Evolutionary conservation across 257 asterid species (phyloP).

Genomic region (Fraxinus anomala): DNA sequence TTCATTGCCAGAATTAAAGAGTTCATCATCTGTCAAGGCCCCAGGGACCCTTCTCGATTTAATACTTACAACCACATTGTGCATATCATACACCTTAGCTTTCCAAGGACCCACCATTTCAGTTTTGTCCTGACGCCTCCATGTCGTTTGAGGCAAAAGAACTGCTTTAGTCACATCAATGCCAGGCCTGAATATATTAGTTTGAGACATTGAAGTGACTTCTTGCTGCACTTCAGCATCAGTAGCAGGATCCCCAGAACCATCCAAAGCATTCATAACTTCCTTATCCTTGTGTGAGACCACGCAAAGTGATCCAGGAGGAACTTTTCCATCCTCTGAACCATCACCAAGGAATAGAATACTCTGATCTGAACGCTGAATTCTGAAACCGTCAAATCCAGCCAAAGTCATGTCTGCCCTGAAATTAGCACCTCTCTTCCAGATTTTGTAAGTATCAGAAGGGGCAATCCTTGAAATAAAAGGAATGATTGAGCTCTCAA

Average conservation of each 20-base stretch:
- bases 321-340: conserved; percentile 82
- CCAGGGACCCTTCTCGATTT: conserved; percentile 94
- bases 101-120: conserved; percentile 88
- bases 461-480: conserved; percentile 96
- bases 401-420: conserved; percentile 97
- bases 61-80: conserved; percentile 85
- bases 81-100: conserved; percentile 95
- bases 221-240: conserved; percentile 85
- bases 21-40: conserved; percentile 86
- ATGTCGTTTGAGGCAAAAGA: conserved; percentile 81
- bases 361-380: conserved; percentile 93
- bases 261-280: conserved; percentile 89
- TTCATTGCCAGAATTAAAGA: conserved; percentile 68
- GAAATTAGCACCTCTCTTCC: conserved; percentile 93
- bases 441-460: conserved; percentile 88
- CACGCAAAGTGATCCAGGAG: conserved; percentile 83
- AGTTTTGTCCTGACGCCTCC: conserved; percentile 83
- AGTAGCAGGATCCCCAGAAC: conserved; percentile 83
- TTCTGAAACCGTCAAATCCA: conserved; percentile 91
- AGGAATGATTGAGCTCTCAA: conserved; percentile 96
- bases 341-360: conserved; percentile 95
- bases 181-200: conserved; percentile 91
- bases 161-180: conserved; percentile 92
- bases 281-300: conserved; percentile 86
- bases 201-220: conserved; percentile 88